Evolutionary conservation across 768 basidiomycete species (phyloP).

Genomic region (Dendrothele bispora): DNA sequence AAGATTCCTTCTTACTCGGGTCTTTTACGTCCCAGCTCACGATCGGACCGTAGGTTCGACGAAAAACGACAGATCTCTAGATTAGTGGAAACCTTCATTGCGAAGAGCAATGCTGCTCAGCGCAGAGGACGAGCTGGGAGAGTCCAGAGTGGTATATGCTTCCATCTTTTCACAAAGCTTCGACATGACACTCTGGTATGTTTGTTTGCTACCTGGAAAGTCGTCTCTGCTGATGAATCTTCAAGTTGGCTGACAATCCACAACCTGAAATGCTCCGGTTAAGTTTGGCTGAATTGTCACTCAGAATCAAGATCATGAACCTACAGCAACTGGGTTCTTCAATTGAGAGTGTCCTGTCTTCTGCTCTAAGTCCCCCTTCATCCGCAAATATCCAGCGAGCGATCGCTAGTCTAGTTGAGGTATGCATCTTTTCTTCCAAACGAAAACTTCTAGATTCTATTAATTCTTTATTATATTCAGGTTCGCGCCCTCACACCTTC

Average conservation of each 20-base stretch:
- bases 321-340: conserved; percentile 78
- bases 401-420: conserved; percentile 88
- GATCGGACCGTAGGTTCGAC: conserved; percentile 63
- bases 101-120: conserved; percentile 89
- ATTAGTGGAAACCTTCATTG: conserved; percentile 87
- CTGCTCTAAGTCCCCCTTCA: conserved; percentile 87
- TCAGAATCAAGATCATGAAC: conserved; percentile 93
- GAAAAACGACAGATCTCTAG: conserved; percentile 96
- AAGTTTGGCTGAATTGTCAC: conserved; percentile 86
- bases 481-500: conserved; percentile 81
- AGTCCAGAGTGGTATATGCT: conserved; percentile 86
- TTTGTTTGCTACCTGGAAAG: not conserved
- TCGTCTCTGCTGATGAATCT: conserved; percentile 3
- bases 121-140: conserved; percentile 90
- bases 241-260: conserved; percentile 84
- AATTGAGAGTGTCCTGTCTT: conserved; percentile 87
- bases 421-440: conserved; percentile 23
- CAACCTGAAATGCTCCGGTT: conserved; percentile 95
- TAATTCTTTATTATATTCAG: conserved; percentile 32
- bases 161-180: conserved; percentile 91
- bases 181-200: conserved; percentile 78
- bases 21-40: conserved; percentile 1
- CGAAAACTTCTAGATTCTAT: not conserved
- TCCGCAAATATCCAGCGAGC: conserved; percentile 88
- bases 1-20: conserved; percentile 2